Evolutionary conservation across 345 rosid species (phyloP).

Genomic region (Euphorbia peplus): DNA sequence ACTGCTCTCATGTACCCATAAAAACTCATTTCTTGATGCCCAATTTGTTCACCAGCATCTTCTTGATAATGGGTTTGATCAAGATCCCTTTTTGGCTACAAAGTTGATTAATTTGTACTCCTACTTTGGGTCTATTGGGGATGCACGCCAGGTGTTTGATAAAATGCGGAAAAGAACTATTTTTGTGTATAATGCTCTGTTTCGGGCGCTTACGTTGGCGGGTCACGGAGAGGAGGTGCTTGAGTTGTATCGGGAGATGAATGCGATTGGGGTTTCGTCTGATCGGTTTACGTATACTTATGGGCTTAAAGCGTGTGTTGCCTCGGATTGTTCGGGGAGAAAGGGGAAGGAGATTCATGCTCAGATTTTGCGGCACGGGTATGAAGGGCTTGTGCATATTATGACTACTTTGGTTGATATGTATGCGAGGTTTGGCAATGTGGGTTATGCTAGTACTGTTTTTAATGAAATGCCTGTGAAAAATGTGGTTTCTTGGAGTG

Average conservation of each 20-base stretch:
- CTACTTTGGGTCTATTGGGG: slow-evolving; percentile 42
- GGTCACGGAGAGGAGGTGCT: slow-evolving; percentile 78
- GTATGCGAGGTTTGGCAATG: slow-evolving; percentile 26
- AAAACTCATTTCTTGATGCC: slow-evolving; percentile 57
- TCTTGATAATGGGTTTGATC: slow-evolving; percentile 63
- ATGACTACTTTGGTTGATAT: slow-evolving; percentile 34
- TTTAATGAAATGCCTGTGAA: slow-evolving; percentile 27
- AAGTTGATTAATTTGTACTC: slow-evolving; percentile 77
- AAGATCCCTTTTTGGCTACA: slow-evolving; percentile 90
- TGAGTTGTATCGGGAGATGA: slow-evolving; percentile 62
- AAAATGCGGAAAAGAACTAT: slow-evolving; percentile 67
- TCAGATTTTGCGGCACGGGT: slow-evolving; percentile 58
- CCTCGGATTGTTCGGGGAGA: slow-evolving; percentile 38
- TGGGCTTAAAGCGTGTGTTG: slow-evolving; percentile 81
- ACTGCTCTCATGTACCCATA: slow-evolving; percentile 58
- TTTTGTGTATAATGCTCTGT: slow-evolving; percentile 81
- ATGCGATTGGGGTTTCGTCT: slow-evolving; percentile 43
- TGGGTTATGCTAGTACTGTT: slow-evolving; percentile 17
- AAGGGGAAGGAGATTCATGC: slow-evolving; percentile 87
- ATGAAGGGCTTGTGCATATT: slow-evolving; percentile 50
- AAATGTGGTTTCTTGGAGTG: slow-evolving; percentile 36
- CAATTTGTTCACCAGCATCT: slow-evolving; percentile 60
- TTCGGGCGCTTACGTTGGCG: slow-evolving; percentile 70
- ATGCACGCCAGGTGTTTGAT: slow-evolving; percentile 82
- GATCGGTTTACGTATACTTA: slow-evolving; percentile 88